Evolutionary conservation across 2,329 filamentous ascomycete species (phyloP).

Genomic region (Fusarium sublunatum): DNA sequence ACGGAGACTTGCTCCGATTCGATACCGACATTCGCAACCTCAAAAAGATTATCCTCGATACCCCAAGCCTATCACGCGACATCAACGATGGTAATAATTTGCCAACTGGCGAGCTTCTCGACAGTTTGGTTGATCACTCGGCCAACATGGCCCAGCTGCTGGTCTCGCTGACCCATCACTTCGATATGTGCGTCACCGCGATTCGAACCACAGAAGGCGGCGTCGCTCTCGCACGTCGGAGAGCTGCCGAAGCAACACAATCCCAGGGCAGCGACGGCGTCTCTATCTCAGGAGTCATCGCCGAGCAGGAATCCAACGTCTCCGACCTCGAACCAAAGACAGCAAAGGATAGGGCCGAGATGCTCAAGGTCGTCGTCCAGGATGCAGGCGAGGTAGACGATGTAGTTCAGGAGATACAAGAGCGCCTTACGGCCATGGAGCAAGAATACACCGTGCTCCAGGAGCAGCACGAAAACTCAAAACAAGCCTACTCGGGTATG

Average conservation of each 20-base stretch:
- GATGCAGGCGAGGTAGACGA: constrained; percentile 76
- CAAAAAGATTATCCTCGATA: constrained; percentile 65
- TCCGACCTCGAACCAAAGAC: constrained; percentile 75
- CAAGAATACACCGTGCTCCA: constrained; percentile 71
- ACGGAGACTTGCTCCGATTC: constrained; percentile 79
- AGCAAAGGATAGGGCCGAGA: constrained; percentile 80
- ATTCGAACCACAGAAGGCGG: constrained; percentile 90
- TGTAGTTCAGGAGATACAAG: constrained; percentile 76
- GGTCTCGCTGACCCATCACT: constrained; percentile 84
- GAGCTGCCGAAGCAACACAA: constrained; percentile 71
- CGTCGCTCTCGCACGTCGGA: constrained; percentile 73
- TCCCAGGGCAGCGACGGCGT: constrained; percentile 61
- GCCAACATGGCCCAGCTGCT: constrained; percentile 85
- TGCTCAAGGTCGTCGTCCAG: constrained; percentile 81
- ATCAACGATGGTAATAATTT: constrained; percentile 47
- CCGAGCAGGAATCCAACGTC: constrained; percentile 64
- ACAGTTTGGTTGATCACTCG: constrained; percentile 76
- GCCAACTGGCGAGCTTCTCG: constrained; percentile 66
- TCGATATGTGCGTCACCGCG: constrained; percentile 91
- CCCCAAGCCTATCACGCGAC: constrained; percentile 50
- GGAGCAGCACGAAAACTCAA: constrained; percentile 66
- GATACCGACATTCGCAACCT: constrained; percentile 78
- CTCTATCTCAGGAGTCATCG: constrained; percentile 74
- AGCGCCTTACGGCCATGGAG: constrained; percentile 82
- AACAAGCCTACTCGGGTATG: constrained; percentile 66